Evolutionary conservation across 1,284 basidiomycete species (phyloP), one percentile per base, ranked within the genome.

Genomic region (Pseudozyma tsukubaensis): DNA sequence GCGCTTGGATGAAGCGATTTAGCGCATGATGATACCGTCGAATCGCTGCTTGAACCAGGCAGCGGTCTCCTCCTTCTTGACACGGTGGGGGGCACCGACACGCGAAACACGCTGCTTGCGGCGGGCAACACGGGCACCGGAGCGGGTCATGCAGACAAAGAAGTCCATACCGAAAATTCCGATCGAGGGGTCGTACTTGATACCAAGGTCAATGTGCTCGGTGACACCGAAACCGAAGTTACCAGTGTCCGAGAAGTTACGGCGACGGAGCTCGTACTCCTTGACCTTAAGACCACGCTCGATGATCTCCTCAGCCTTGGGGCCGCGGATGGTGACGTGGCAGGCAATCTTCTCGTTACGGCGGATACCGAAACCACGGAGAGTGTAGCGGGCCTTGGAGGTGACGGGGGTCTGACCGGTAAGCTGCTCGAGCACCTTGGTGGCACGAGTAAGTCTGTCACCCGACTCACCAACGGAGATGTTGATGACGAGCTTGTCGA

Each of bases 331-430:
- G 85, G 96, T 99, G 85, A 99, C 96, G 88, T 99, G 96, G 83
- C 92, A 93, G 61, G 97, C 97, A 85, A 99, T 99, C 91, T 99
- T 98, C 89, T 99, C 97, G 90, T 99, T 99, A 89, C 96, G 93
- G 86, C 97, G 93, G 89, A 99, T 99, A 86, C 94, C 92, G 89
- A 99, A 99, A 65, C 93, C 93, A 85, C 96, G 94, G 87, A 99
- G 94, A 84, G 97, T 99, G 92, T 97, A 99, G 83, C 96, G 94
- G 75, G 96, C 96, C 90, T 98, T 99, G 87, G 94, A 97, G 83
- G 96, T 97, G 82, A 99, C 96, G 85, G 97, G 96, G 65, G 96
- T 94, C 89, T 99, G 96, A 85, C 96, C 97, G 81, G 96, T 99
- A 76, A 99, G 92, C 88, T 99, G 97, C 88, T 99, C 97, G 84